Evolutionary conservation across 257 asterid species (phyloP).

Genomic region (Oldenlandia corymbosa): DNA sequence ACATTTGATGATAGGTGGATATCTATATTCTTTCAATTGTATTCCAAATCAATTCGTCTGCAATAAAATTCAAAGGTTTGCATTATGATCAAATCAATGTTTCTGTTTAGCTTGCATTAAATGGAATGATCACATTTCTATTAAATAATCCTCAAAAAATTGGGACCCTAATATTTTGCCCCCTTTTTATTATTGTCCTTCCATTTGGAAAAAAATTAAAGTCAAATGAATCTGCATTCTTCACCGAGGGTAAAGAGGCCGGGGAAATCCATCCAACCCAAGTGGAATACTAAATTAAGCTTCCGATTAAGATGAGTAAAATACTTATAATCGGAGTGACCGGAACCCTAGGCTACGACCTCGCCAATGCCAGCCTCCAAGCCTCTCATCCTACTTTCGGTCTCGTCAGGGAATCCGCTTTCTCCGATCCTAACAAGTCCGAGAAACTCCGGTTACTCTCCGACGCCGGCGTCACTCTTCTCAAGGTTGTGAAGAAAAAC

Average conservation of each 20-base stretch:
- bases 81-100: not conserved
- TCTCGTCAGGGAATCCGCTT: conserved; percentile 68
- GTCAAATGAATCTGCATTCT: too few species aligned
- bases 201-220: too few species aligned
- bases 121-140: too few species aligned
- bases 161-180: too few species aligned
- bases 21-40: conserved; percentile 10
- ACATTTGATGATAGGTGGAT: not conserved
- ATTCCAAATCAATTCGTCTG: conserved; percentile 1
- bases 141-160: too few species aligned
- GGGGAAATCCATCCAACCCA: not conserved
- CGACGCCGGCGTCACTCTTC: conserved; percentile 42
- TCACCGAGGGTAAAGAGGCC: too few species aligned
- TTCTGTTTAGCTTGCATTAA: not conserved
- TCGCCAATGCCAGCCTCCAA: conserved; percentile 60
- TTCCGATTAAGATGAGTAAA: conserved; percentile 37
- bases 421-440: conserved; percentile 55
- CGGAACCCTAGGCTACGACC: conserved; percentile 74
- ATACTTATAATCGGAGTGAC: conserved; percentile 77
- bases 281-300: not conserved
- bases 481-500: conserved; percentile 48
- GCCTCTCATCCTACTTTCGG: conserved; percentile 78
- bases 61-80: conserved; percentile 2
- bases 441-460: conserved; percentile 48
- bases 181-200: too few species aligned